Percentiles rank a stretch among this genome's conserved stretches.
Evolutionary conservation across 208 protist species (phyloP).

Genomic region (Leishmania turanica): DNA sequence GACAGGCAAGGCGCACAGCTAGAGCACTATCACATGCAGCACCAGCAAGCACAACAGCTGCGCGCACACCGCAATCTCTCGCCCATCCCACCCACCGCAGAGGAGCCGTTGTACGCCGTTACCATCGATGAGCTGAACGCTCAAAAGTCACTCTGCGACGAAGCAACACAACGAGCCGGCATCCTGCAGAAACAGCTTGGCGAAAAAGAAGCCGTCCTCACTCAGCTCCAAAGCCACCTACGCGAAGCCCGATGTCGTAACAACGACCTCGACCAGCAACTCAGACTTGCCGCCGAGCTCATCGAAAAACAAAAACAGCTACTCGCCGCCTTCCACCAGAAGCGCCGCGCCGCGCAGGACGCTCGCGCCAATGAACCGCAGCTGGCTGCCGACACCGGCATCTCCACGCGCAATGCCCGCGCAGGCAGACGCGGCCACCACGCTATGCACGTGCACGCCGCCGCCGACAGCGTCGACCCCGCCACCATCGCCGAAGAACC

Average conservation of each 20-base stretch:
- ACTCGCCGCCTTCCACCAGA: constrained; percentile 21
- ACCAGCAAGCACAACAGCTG: constrained; percentile 52
- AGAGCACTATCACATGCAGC: constrained; percentile 42
- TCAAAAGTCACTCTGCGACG: constrained; percentile 20
- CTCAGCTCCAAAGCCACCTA: constrained; percentile 22
- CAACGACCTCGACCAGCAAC: constrained; percentile 6
- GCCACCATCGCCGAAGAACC: background rate
- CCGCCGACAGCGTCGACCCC: background rate
- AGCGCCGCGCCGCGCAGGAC: constrained; percentile 23
- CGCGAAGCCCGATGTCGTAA: background rate
- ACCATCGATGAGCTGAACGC: constrained; percentile 47
- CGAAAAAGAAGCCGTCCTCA: background rate
- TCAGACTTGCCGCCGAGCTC: background rate
- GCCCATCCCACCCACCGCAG: constrained; percentile 14
- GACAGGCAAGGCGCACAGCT: constrained; percentile 49
- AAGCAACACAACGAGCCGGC: constrained; percentile 20
- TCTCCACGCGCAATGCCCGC: too few species aligned
- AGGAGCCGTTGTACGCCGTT: constrained; percentile 48
- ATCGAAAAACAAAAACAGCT: constrained; percentile 1
- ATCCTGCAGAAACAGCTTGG: background rate
- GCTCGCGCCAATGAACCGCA: background rate
- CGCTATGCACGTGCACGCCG: background rate
- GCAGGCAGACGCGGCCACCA: background rate
- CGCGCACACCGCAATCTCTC: constrained; percentile 49
- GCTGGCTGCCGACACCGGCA: background rate